Evolutionary conservation across 257 asterid species (phyloP), one percentile per base, ranked within the genome.

Genomic region (Misopates orontium): DNA sequence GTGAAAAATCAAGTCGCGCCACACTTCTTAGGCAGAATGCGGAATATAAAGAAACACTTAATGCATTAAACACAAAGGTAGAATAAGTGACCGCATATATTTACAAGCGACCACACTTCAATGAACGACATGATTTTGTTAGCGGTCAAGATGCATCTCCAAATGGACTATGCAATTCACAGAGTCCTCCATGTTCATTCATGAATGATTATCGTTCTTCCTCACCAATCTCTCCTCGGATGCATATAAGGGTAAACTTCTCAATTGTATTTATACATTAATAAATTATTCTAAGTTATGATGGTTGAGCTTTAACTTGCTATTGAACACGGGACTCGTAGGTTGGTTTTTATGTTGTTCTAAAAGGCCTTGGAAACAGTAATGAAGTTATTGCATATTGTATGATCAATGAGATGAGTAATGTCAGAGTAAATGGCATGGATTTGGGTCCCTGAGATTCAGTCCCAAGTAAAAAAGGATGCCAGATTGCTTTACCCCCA

Each of bases 341-440:
- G 60, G 60, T 55, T 21, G 60, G 60, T 5, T 15, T 8, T 14
- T 55, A 55, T 56, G 44, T 39, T 60, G 65, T 40, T 40, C 12
- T 60, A 13, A 12, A 40, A 20, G 40, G 52, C 20, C 48, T 60
- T 39, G 32, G 4, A n/a, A 60, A 40, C 15, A 8, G 1, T n/a
- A 40, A 39, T 60, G 65, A 40, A 10, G 17, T 60, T 12, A 32
- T 60, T 40, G 51, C 65, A 3, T 19, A 28, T 11, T 12, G 65
- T 1, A 17, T 10, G 5, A 18, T 60, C 12, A 25, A 19, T 8
- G 62, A 7, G 41, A 28, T n/a, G 19, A 32, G 17, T 3, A 40
- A 40, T 58, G 41, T 61, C 12, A 42, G 54, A 22, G 67, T 61
- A 4, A 61, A 44, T 61, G 55, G 55, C 15, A 13, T 40, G 20